Conservation (phyloP, 768 basidiomycete species). For the Auriscalpium microsporum region DNA sequence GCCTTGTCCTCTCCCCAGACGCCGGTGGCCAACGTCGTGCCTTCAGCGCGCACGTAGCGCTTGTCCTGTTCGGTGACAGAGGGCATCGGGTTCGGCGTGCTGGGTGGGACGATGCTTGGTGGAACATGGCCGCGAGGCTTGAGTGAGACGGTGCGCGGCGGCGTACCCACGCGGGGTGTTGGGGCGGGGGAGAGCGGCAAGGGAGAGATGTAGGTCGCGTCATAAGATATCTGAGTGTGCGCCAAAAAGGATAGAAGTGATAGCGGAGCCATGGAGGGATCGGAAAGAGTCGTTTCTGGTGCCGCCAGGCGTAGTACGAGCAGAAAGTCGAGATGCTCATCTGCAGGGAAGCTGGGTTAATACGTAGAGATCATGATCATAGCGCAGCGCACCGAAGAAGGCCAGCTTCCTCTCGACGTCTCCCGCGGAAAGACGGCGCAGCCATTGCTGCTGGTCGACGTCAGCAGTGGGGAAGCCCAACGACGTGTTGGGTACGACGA, state of each 20-base stretch:
- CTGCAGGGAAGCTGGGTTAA: constrained; percentile 28
- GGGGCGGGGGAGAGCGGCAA: constrained; percentile 25
- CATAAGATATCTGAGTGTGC: constrained; percentile 70
- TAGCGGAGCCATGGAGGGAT: constrained; percentile 22
- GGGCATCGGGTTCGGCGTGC: constrained; percentile 81
- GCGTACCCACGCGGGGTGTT: constrained; percentile 26
- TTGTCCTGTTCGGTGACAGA: constrained; percentile 62
- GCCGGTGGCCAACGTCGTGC: constrained; percentile 58
- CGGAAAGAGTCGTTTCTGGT: constrained; percentile 23
- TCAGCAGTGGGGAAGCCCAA: constrained; percentile 47
- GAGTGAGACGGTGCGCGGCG: constrained; percentile 46
- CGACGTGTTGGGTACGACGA: constrained; percentile 59
- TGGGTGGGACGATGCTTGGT: constrained; percentile 73
- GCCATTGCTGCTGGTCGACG: constrained; percentile 43
- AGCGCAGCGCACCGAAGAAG: constrained; percentile 58
- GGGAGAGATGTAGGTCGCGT: constrained; percentile 71
- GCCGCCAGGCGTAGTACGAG: constrained; percentile 22
- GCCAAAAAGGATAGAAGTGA: constrained; percentile 51
- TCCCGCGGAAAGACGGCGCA: constrained; percentile 34
- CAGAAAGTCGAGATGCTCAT: constrained; percentile 19
- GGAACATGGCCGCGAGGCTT: constrained; percentile 19
- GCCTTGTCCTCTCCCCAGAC: constrained; percentile 66
- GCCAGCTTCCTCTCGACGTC: constrained; percentile 51
- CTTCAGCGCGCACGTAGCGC: constrained; percentile 71
- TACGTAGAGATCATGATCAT: constrained; percentile 12